Evolutionary conservation across 73 alveolate genomes (phyloP), one percentile per base, ranked within the genome.

Genomic region (Effrenium voratum): DNA sequence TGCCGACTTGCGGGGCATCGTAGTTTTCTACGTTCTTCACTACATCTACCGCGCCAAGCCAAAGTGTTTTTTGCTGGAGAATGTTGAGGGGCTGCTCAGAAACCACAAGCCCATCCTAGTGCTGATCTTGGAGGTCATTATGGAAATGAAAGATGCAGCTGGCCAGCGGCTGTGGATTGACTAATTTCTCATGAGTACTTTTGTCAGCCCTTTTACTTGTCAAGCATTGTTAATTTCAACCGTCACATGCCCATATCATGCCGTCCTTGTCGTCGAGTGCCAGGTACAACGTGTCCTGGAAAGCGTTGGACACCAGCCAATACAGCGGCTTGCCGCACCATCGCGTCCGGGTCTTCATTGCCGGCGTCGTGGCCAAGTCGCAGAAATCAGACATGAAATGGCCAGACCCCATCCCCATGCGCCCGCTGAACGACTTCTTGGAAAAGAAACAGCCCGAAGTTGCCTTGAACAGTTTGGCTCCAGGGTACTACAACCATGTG

Each of bases 341-440:
- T 44, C 59, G 88, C 36, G 63, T 41, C n/a, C 88, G 88, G 41
- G 12, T 77, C 47, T 77, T 77, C 88, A 77, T 77, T 77, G 59
- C 10, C 44, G 57, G 88, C 5, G 63, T 77, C n/a, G 15, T 13
- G n/a, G n/a, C n/a, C n/a, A n/a, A n/a, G n/a, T n/a, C n/a, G n/a
- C n/a, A n/a, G n/a, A n/a, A n/a, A n/a, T n/a, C n/a, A n/a, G n/a
- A n/a, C 28, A 52, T 52, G 66, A 19, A 13, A 19, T 52, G 66
- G 66, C 66, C 66, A 52, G 66, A 19, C 66, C 66, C 66, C 19
- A 19, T 52, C 19, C 28, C 66, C 66, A 13, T 10, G 28, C 66
- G 66, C 19, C 66, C 66, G 66, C 19, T 52, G 66, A 52, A 52
- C 28, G 66, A 52, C 66, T 13, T 52, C 28, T 19, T 52, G 66